phyloP scores from a whole-genome alignment of 2,329 filamentous ascomycete species.

The Pseudogymnoascus sp. region DNA sequence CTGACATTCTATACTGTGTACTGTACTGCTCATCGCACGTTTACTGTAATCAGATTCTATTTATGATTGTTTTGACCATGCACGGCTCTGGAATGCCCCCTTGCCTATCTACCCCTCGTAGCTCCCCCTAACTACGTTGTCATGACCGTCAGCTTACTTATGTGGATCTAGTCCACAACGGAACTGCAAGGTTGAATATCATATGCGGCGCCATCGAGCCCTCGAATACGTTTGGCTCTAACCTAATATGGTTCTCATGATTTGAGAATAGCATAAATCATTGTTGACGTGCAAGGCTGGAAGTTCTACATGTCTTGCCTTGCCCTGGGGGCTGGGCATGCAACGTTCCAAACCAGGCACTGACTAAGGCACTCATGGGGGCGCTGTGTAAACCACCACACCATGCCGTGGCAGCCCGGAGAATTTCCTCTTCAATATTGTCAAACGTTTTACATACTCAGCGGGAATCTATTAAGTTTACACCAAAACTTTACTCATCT shows the following conservation, averaged over 20 bases:
- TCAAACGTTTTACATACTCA: background rate
- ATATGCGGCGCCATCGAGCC: background rate
- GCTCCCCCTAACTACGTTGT: background rate
- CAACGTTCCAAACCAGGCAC: background rate
- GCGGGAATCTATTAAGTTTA: background rate
- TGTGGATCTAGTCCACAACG: background rate
- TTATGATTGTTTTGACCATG: background rate
- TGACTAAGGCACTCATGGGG: too few relatives aligned
- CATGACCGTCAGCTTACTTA: background rate
- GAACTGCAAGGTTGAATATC: background rate
- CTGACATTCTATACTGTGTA: slow-evolving; percentile 5
- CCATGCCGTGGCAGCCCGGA: background rate
- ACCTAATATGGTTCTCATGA: background rate
- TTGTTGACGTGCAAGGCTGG: background rate
- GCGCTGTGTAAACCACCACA: background rate
- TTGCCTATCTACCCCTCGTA: background rate
- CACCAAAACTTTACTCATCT: background rate
- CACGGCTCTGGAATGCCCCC: background rate
- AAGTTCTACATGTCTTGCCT: background rate
- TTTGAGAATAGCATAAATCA: background rate
- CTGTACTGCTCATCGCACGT: background rate
- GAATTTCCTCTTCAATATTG: background rate
- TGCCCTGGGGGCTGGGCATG: background rate
- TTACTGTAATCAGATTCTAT: background rate
- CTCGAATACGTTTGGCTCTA: background rate